Evolutionary conservation across 2,329 filamentous ascomycete species (phyloP).

Genomic region (Botryotinia convoluta): DNA sequence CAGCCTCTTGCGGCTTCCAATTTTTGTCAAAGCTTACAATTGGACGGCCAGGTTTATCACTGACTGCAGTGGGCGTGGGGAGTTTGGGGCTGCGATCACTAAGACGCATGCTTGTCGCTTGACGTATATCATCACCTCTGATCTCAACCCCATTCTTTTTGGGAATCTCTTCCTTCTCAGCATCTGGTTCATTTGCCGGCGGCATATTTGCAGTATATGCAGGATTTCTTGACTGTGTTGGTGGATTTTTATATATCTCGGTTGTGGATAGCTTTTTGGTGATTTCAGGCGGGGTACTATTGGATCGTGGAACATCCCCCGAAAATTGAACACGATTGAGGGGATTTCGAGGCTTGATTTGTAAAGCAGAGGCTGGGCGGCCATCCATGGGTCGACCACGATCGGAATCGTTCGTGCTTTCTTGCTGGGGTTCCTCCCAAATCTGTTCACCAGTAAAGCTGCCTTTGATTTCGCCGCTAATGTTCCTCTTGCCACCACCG

Average conservation of each 20-base stretch:
- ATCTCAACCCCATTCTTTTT: conserved; percentile 78
- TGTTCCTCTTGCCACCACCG: conserved; percentile 52
- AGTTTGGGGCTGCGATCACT: conserved; percentile 84
- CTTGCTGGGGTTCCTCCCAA: conserved; percentile 78
- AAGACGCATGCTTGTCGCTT: conserved; percentile 84
- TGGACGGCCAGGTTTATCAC: conserved; percentile 82
- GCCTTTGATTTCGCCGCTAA: conserved; percentile 61
- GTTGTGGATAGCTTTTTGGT: conserved; percentile 46
- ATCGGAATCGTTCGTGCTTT: conserved; percentile 20
- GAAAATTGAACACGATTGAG: conserved; percentile 58
- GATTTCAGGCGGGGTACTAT: conserved; percentile 45
- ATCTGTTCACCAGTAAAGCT: conserved; percentile 77
- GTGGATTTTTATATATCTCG: conserved; percentile 83
- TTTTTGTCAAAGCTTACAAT: conserved; percentile 95
- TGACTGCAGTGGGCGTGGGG: conserved; percentile 86
- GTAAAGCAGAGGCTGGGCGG: conserved; percentile 47
- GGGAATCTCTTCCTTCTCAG: conserved; percentile 35
- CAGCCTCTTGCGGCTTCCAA: conserved; percentile 67
- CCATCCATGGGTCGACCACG: conserved; percentile 31
- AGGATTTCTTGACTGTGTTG: conserved; percentile 77
- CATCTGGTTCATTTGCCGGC: conserved; percentile 37
- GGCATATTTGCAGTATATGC: conserved; percentile 67
- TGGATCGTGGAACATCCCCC: conserved; percentile 42
- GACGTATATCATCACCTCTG: conserved; percentile 80
- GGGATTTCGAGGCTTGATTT: conserved; percentile 61